phyloP scores from a whole-genome alignment of 352 stramenopile species.

The Phytopythium vexans region DNA sequence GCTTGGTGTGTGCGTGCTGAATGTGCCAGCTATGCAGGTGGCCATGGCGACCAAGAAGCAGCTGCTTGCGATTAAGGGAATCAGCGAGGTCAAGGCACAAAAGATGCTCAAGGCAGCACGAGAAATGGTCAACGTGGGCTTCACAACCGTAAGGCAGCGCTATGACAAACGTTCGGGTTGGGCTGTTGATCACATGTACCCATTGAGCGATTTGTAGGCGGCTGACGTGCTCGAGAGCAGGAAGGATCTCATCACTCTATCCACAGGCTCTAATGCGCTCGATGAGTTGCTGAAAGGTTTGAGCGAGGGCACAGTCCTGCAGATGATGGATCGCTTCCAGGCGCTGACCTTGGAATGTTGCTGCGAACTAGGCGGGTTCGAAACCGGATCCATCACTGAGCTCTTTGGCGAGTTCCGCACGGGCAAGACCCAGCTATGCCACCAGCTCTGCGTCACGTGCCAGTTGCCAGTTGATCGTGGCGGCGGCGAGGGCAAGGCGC shows the following conservation, averaged over 20 bases:
- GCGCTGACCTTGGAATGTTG: not conserved
- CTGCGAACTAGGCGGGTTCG: conserved; percentile 88
- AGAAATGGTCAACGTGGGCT: conserved; percentile 97
- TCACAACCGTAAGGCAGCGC: conserved; percentile 92
- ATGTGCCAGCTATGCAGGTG: conserved; percentile 35
- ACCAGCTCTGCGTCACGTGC: conserved; percentile 99
- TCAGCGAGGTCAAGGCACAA: conserved; percentile 98
- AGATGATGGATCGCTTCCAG: too few relatives aligned
- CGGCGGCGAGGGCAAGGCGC: conserved; percentile 96
- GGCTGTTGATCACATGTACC: not conserved
- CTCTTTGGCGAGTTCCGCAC: conserved; percentile 99
- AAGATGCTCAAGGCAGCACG: conserved; percentile 98
- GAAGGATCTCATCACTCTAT: conserved; percentile 94
- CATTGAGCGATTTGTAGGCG: conserved; percentile 37
- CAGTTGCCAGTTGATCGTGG: conserved; percentile 97
- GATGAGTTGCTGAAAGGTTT: conserved; percentile 90
- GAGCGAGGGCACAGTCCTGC: too few relatives aligned
- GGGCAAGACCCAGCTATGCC: conserved; percentile 99
- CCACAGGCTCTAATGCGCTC: conserved; percentile 89
- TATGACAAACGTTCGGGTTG: not conserved
- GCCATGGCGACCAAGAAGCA: conserved; percentile 97
- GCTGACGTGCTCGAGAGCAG: conserved; percentile 85
- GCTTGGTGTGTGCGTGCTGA: too few relatives aligned
- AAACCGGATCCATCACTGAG: conserved; percentile 97
- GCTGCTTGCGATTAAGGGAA: conserved; percentile 98